Evolutionary conservation across 257 asterid species (phyloP).

Genomic region (Lavandula angustifolia): DNA sequence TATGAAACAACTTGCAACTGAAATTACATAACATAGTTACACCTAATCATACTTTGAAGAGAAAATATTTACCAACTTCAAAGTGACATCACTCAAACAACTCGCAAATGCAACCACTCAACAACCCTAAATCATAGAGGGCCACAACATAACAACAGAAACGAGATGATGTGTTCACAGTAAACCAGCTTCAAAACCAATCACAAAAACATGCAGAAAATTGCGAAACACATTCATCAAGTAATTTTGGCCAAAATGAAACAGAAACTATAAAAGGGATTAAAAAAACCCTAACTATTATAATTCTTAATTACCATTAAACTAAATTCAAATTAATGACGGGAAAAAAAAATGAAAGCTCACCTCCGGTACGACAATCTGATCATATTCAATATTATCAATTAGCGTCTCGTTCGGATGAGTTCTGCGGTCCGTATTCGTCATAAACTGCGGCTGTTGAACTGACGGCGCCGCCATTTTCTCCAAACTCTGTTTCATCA

Average conservation of each 20-base stretch:
- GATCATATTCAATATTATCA: constrained; percentile 78
- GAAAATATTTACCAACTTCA: neutral
- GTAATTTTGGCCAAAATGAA: neutral
- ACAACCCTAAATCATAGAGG: constrained; percentile 10
- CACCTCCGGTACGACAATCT: constrained; percentile 87
- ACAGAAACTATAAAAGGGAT: neutral
- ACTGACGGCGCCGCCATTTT: constrained; percentile 60
- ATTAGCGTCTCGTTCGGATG: constrained; percentile 62
- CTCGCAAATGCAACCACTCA: neutral
- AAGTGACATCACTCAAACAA: constrained; percentile 3
- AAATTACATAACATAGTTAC: neutral
- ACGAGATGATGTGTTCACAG: neutral
- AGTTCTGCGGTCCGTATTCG: constrained; percentile 45
- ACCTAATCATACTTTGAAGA: neutral
- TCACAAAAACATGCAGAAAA: neutral
- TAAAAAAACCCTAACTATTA: neutral
- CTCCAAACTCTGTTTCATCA: constrained; percentile 35
- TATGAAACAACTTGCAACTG: constrained; percentile 17
- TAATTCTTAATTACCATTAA: constrained; percentile 9
- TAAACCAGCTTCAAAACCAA: neutral
- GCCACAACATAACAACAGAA: neutral
- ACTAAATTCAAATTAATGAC: constrained; percentile 12
- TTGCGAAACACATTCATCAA: neutral
- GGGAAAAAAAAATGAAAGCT: constrained; percentile 27
- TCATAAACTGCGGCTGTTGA: constrained; percentile 72